phyloP scores from a whole-genome alignment of 495 filamentous ascomycete genomes.

The Aspergillus biplanus region DNA sequence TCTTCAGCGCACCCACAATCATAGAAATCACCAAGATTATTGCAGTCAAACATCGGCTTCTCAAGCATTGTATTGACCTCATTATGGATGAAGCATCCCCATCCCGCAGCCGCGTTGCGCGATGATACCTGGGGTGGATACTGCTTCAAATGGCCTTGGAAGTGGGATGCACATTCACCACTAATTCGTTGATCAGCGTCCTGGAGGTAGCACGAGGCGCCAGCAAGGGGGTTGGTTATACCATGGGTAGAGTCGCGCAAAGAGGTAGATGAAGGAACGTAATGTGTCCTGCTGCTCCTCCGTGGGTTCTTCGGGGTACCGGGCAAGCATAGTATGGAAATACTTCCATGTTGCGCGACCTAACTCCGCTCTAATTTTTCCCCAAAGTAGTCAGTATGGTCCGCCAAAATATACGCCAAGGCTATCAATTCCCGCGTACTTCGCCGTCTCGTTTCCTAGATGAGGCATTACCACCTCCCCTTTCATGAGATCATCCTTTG shows the following conservation, averaged over 20 bases:
- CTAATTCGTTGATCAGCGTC: conserved; percentile 45
- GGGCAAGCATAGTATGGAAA: conserved; percentile 92
- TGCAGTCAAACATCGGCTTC: conserved; percentile 86
- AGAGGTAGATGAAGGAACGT: conserved; percentile 83
- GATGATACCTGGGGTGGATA: conserved; percentile 92
- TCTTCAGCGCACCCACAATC: conserved; percentile 94
- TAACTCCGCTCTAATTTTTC: conserved; percentile 70
- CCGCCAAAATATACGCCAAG: not conserved
- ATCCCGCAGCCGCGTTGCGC: conserved; percentile 80
- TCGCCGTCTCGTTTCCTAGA: conserved; percentile 88
- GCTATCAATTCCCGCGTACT: conserved; percentile 29
- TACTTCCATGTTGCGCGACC: conserved; percentile 90
- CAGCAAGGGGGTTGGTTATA: conserved; percentile 30
- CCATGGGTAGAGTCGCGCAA: conserved; percentile 90
- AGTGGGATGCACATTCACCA: conserved; percentile 92
- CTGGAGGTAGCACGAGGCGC: not conserved
- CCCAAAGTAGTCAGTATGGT: conserved; percentile 13
- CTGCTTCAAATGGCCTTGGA: conserved; percentile 76
- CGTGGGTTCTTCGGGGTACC: conserved; percentile 86
- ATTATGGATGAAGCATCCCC: conserved; percentile 96
- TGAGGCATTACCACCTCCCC: conserved; percentile 86
- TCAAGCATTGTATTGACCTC: conserved; percentile 85
- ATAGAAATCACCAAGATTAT: conserved; percentile 87
- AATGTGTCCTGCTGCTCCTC: conserved; percentile 82
- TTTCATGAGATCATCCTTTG: conserved; percentile 56